phyloP scores from a whole-genome alignment of 345 rosid genomes.

The Rhodamnia argentea region DNA sequence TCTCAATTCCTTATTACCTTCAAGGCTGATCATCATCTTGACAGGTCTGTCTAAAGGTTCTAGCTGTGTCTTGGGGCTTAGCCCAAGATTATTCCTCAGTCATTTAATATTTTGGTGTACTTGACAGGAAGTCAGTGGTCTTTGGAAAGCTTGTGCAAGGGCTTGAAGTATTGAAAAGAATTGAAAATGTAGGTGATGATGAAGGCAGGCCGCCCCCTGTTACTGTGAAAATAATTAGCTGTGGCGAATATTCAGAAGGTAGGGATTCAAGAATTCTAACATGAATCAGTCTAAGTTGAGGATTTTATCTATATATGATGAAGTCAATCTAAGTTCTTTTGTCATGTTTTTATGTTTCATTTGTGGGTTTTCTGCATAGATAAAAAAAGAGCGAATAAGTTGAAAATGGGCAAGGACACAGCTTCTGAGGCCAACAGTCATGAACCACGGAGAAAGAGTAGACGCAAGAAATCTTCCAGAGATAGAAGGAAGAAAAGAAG shows the following conservation, averaged over 20 bases:
- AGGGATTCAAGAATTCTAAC: not conserved
- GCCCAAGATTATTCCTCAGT: not conserved
- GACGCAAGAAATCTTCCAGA: constrained; percentile 62
- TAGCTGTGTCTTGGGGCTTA: not conserved
- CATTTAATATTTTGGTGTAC: not conserved
- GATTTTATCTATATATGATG: not conserved
- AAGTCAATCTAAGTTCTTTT: not conserved
- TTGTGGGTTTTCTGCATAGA: constrained; percentile 22
- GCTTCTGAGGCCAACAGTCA: constrained; percentile 22
- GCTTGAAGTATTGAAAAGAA: constrained; percentile 59
- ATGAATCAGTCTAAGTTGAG: not conserved
- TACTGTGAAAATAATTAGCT: constrained; percentile 75
- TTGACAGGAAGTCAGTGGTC: constrained; percentile 62
- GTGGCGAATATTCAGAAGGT: constrained; percentile 79
- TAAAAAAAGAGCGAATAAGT: constrained; percentile 38
- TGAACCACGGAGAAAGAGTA: constrained; percentile 45
- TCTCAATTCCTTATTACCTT: constrained; percentile 84
- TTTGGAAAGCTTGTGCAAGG: constrained; percentile 95
- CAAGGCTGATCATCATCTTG: constrained; percentile 68
- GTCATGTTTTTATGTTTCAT: not conserved
- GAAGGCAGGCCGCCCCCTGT: constrained; percentile 83
- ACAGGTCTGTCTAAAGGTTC: constrained; percentile 39
- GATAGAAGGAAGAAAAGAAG: constrained; percentile 71
- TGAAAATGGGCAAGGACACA: constrained; percentile 36
- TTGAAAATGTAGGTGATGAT: constrained; percentile 77